These are phyloP conservation scores for Alternaria consortialis DNA, from an alignment of 2,329 filamentous ascomycete species.

Conservation along the genomic window DNA sequence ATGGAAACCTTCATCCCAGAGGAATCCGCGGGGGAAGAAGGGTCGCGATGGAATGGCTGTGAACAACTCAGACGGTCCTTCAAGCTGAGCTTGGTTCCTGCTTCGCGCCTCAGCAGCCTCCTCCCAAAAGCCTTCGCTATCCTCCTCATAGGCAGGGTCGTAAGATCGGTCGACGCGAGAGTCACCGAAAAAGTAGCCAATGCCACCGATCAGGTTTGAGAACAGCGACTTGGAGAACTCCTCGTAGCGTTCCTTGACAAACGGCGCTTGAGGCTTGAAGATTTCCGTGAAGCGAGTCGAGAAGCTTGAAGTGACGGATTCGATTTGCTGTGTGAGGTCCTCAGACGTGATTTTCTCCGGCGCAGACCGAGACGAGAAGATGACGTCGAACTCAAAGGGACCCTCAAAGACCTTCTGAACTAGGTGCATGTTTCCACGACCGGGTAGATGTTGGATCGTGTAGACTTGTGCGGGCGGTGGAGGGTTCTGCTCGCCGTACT, in stretches of 20 bases:
- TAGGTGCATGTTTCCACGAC: constrained; percentile 80
- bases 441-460: constrained; percentile 74
- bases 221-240: constrained; percentile 89
- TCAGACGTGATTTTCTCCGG: constrained; percentile 63
- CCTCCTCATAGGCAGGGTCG: constrained; percentile 92
- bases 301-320: constrained; percentile 72
- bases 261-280: constrained; percentile 79
- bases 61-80: constrained; percentile 88
- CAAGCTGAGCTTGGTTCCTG: constrained; percentile 72
- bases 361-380: constrained; percentile 83
- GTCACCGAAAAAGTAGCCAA: constrained; percentile 93
- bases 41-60: constrained; percentile 90
- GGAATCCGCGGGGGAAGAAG: constrained; percentile 95
- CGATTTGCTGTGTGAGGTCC: constrained; percentile 75
- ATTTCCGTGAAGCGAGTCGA: constrained; percentile 76
- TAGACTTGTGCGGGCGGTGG: constrained; percentile 88
- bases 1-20: constrained; percentile 99
- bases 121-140: constrained; percentile 94
- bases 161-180: constrained; percentile 90
- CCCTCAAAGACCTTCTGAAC: constrained; percentile 93
- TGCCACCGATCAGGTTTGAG: constrained; percentile 91
- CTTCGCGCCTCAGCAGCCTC: constrained; percentile 82
- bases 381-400: constrained; percentile 87
- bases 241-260: constrained; percentile 74
- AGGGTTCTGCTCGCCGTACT: constrained; percentile 68